Evolutionary conservation across 2,329 filamentous ascomycete genomes (phyloP), one percentile per base, ranked within the genome.

Genomic region (Fusarium illudens): DNA sequence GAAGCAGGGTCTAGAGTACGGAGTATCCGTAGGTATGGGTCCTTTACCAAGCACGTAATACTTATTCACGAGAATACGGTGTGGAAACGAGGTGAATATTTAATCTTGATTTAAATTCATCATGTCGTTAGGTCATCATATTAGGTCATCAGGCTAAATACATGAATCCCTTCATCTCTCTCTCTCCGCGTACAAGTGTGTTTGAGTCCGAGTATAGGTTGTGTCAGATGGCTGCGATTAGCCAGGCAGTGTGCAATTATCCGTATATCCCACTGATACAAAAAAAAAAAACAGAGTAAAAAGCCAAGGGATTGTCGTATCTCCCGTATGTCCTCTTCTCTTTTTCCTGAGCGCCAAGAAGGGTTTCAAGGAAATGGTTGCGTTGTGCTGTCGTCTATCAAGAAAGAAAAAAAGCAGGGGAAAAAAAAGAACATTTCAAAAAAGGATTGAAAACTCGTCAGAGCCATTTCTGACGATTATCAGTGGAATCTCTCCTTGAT

Each of bases 401-500:
- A 53, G 36, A 61, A 39, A 59, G 11, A 56, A 46, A 52, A 36
- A 54, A 22, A 53, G 36, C 59, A 39, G 59, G 11, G 53, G 42
- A 52, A 36, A 54, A 25, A 13, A 36, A 37, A 6, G 13, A 37
- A 46, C 17, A 32, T 17, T 20, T 42, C 8, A 25, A 55, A 46
- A 55, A 50, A 52, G n/a, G 22, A 61, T 25, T 42, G 25, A 42
- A n/a, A n/a, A 44, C 9, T 27, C 9, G 39, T 25, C 25, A 34
- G 25, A 8, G 44, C 19, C 27, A 17, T 15, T 36, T 3, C 19
- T 30, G 20, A 62, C 30, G 9, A 13, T 20, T 20, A 32, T 73
- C 42, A 83, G 71, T 90, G 87, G 52, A 90, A 75, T 63, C 86
- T 86, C 76, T 92, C 89, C 72, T 87, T 87, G 71, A 92, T 79